Conservation (phyloP, 352 stramenopile genomes). For the Globisporangium spiculum region DNA sequence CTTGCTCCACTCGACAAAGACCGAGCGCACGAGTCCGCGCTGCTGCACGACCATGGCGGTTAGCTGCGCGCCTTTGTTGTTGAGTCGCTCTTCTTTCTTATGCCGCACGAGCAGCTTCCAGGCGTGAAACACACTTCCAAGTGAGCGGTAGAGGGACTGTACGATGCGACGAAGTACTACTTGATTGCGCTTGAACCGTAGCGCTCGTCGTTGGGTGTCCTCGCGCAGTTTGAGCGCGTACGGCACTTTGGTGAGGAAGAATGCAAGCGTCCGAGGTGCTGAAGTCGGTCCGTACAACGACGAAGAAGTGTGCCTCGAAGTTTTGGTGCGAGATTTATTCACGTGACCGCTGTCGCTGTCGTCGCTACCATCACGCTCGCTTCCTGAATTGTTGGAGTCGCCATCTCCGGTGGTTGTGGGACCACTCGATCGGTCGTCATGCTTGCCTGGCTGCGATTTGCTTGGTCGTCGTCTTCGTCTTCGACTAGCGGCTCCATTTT, state of each 20-base stretch:
- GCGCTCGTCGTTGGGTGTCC: conserved; percentile 27
- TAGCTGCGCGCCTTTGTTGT: conserved; percentile 47
- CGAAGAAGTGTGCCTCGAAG: not conserved
- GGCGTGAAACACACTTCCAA: conserved; percentile 53
- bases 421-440: not conserved
- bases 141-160: conserved; percentile 47
- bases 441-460: not conserved
- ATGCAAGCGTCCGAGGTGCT: conserved; percentile 32
- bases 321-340: not conserved
- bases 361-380: not conserved
- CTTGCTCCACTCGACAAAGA: conserved; percentile 58
- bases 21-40: conserved; percentile 38
- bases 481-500: not conserved
- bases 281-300: conserved; percentile 13
- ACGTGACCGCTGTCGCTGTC: not conserved
- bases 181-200: conserved; percentile 40
- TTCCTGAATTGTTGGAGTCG: not conserved
- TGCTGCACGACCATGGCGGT: conserved; percentile 53
- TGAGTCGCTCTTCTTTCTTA: conserved; percentile 37
- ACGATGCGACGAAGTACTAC: conserved; percentile 46
- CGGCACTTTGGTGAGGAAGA: conserved; percentile 43
- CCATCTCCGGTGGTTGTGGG: not conserved
- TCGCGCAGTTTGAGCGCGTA: conserved; percentile 42
- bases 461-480: conserved; percentile 7
- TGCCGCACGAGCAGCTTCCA: conserved; percentile 41